Conservation (phyloP, 345 rosid genomes). For the Rhodomyrtus tomentosa region DNA sequence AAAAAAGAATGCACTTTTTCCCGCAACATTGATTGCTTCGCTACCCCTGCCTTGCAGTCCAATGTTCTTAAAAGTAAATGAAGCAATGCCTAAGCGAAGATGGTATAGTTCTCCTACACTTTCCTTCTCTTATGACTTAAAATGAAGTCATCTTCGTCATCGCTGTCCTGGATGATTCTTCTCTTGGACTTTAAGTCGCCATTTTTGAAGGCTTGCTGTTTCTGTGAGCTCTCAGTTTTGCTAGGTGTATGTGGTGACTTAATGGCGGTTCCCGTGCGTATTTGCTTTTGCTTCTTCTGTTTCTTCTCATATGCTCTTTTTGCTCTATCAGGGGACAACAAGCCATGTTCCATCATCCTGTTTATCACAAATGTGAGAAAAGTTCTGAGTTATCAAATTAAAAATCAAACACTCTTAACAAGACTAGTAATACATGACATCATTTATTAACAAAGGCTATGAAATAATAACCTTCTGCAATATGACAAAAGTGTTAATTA, state of each 20-base stretch:
- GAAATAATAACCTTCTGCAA: background rate
- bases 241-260: constrained; percentile 34
- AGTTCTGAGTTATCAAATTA: background rate
- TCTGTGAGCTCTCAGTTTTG: constrained; percentile 58
- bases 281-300: constrained; percentile 76
- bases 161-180: constrained; percentile 34
- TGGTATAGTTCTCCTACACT: constrained; percentile 20
- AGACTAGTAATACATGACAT: background rate
- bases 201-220: constrained; percentile 39
- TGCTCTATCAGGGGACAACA: constrained; percentile 66
- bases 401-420: background rate
- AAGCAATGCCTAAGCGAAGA: background rate
- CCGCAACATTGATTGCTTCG: background rate
- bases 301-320: constrained; percentile 74
- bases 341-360: constrained; percentile 99
- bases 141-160: constrained; percentile 35
- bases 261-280: constrained; percentile 52
- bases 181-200: constrained; percentile 59
- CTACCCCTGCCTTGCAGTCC: background rate
- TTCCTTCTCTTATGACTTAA: constrained; percentile 67
- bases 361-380: background rate
- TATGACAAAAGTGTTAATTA: background rate
- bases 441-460: background rate
- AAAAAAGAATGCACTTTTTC: background rate
- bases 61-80: background rate